Evolutionary conservation across 2,329 filamentous ascomycete species (phyloP).

Genomic region (Dactylellina haptotyla): DNA sequence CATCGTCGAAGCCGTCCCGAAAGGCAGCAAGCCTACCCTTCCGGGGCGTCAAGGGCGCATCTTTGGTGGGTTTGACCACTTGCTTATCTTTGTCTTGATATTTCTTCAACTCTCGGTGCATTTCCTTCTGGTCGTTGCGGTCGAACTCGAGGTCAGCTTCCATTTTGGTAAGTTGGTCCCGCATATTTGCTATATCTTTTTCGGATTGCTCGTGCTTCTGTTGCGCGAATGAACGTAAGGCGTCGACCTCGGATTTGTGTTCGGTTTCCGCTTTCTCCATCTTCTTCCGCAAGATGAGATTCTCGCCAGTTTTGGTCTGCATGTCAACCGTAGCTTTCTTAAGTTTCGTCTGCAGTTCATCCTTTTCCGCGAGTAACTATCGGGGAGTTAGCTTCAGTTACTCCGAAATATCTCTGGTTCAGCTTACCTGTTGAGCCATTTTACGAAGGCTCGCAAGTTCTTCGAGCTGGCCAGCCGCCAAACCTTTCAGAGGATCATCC

Average conservation of each 20-base stretch:
- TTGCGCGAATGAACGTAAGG: conserved; percentile 26
- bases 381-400: not conserved
- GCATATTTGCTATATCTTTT: conserved; percentile 21
- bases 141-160: conserved; percentile 39
- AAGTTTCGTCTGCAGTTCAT: conserved; percentile 39
- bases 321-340: conserved; percentile 31
- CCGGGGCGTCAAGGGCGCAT: conserved; percentile 21
- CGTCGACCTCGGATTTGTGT: conserved; percentile 36
- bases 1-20: conserved; percentile 50
- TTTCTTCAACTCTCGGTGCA: conserved; percentile 38
- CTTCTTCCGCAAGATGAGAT: conserved; percentile 35
- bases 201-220: conserved; percentile 39
- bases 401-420: not conserved
- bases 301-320: conserved; percentile 44
- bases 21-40: conserved; percentile 29
- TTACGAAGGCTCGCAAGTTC: conserved; percentile 36
- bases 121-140: conserved; percentile 27
- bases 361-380: conserved; percentile 31
- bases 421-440: conserved; percentile 23
- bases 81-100: conserved; percentile 40
- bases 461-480: conserved; percentile 29
- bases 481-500: conserved; percentile 21
- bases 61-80: not conserved
- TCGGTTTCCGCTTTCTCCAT: conserved; percentile 43
- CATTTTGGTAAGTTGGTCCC: conserved; percentile 24